These are phyloP conservation scores for Penicillium longicatenatum DNA, from an alignment of 495 filamentous ascomycete species.

Conservation along the genomic window DNA sequence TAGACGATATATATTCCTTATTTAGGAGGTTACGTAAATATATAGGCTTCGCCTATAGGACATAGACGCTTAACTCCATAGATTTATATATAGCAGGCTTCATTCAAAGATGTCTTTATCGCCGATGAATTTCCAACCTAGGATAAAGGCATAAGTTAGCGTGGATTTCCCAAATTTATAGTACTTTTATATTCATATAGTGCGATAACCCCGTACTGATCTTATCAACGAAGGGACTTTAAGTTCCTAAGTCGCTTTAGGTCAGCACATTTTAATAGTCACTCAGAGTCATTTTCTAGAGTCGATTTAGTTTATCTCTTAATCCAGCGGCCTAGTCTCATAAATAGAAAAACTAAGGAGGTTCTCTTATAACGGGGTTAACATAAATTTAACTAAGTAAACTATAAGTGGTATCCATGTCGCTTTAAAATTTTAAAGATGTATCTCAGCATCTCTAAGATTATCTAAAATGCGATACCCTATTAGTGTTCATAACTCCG, in stretches of 20 bases:
- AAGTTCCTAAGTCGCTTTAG: no score
- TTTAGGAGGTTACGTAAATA: neutral
- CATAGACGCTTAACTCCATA: neutral
- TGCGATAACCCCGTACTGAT: neutral
- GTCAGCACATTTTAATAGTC: neutral
- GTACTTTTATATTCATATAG: neutral
- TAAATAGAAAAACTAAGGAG: neutral
- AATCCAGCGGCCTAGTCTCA: neutral
- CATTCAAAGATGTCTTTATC: neutral
- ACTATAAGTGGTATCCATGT: neutral
- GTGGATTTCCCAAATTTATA: neutral
- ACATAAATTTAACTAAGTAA: neutral
- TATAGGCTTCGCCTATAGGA: neutral
- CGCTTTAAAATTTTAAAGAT: neutral
- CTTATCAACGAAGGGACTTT: neutral
- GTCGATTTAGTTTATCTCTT: neutral
- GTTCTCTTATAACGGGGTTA: neutral
- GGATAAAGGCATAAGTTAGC: neutral
- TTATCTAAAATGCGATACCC: neutral
- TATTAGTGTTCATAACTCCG: neutral
- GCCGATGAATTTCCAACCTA: neutral
- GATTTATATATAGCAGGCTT: neutral
- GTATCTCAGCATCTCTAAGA: neutral
- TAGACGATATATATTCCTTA: neutral
- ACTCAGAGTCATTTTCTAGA: neutral